Evolutionary conservation across 2,329 filamentous ascomycete genomes (phyloP), one percentile per base, ranked within the genome.

Genomic region (Pseudopyricularia javanii): DNA sequence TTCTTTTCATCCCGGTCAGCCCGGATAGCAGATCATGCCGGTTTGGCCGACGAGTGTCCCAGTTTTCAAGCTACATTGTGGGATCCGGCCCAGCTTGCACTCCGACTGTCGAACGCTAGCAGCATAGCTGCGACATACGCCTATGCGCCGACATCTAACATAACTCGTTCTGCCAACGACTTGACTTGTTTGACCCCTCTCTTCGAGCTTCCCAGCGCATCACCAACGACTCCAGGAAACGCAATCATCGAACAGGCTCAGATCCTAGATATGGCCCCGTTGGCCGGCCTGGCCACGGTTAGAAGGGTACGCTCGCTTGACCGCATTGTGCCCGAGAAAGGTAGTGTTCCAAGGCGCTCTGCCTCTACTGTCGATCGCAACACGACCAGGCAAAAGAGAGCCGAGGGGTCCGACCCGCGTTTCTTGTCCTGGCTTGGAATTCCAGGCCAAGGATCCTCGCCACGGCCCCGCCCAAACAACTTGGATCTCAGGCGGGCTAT

Each of bases 401-500:
- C 20, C 20, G 40, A 45, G 22, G 20, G 40, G 40, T 9, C 24
- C 12, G 40, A 45, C 7, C 24, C 17, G 4, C 40, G 40, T 12
- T 45, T 12, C 3, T 45, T 45, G 7, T 53, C 54, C 8, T 55
- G 54, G 48, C 40, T 49, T 11, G 49, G 34, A 33, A 26, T 28
- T 9, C 40, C 40, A 15, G 37, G 22, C 40, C 26, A 30, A 20
- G 35, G 26, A 22, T 7, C 24, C 26, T 34, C 49, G 20, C 6
- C 28, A 12, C 49, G 49, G 15, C 47, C 43, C n/a, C 50, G 49
- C 43, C 47, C 50, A 15, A 48, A 50, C n/a, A 51, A 54, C 37
- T 54, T 59, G 43, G 55, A 47, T 24, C 50, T 64, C 20, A 62
- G 62, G 4, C 58, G 59, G 28, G 58, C 59, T 34, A 57, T 58